phyloP scores from a whole-genome alignment of 225 moss, liverwort and hornwort genomes.

The Bryoerythrophyllum caledonicum region DNA sequence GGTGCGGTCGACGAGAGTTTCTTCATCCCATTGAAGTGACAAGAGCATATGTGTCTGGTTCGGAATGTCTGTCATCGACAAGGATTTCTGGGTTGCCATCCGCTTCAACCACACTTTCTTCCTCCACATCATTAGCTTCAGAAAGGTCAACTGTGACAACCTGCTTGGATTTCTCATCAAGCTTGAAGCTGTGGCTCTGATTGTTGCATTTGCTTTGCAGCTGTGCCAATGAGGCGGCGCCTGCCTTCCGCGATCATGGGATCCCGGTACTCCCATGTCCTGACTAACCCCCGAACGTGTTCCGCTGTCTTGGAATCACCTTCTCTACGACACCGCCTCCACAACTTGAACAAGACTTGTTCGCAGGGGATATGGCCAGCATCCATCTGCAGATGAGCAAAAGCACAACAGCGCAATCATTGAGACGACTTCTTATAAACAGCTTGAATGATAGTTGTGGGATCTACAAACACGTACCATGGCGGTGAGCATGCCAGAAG shows the following conservation, averaged over 20 bases:
- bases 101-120: conserved; percentile 19
- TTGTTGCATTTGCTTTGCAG: not conserved
- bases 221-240: conserved; percentile 39
- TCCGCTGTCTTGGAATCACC: conserved; percentile 37
- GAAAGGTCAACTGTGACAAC: conserved; percentile 10
- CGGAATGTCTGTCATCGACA: too few species aligned
- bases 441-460: not conserved
- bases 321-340: conserved; percentile 76
- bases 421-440: not conserved
- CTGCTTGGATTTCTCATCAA: conserved; percentile 15
- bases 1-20: not conserved
- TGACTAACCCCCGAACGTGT: conserved; percentile 33
- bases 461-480: conserved; percentile 52
- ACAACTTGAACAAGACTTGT: conserved; percentile 48
- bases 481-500: conserved; percentile 51
- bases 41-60: conserved; percentile 16
- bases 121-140: conserved; percentile 18
- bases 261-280: conserved; percentile 52
- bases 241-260: conserved; percentile 41
- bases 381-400: conserved; percentile 43
- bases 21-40: conserved; percentile 3
- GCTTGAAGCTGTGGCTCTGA: conserved; percentile 17
- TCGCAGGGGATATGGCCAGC: conserved; percentile 59
- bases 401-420: not conserved
- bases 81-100: too few species aligned